Base-by-base conservation (phyloP, 164 flowering plant genomes). In the Houttuynia cordata region DNA sequence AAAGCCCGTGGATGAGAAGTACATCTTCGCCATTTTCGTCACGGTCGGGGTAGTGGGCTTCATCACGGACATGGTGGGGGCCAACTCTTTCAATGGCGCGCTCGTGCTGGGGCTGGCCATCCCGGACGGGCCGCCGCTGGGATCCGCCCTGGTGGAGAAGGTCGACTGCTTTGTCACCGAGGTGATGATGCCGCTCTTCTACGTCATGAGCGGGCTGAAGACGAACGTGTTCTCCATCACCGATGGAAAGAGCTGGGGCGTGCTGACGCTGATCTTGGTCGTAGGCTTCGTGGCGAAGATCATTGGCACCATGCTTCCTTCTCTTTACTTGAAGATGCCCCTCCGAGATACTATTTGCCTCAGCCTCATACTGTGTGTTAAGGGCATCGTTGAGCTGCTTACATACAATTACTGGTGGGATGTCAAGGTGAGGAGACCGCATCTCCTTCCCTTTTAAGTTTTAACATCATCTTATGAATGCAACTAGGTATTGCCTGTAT, bases 101-200 rank as follows among this genome's bases (percentile, higher is more conserved):
- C 23, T 82, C 15, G 73, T 83, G 79, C 47, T 83, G 0, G 96
- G 96, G 0, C 24, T 89, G 25, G 81, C 71, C 0, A 71, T 89
- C 0, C 96, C 94, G 0, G 83, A 82, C 51, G 93, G 96, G 7
- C 96, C 96, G 0, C 89, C 94, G 0, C 61, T 89, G 7, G 89
- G 93, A 3, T 47, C 89, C 8, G 75, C 81, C 3, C 61, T 89
- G 4, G 83, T 80, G 41, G 78, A 80, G 53, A 79, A 73, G 72
- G 63, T 68, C 8, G 91, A 86, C 66, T 70, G 78, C 1, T 15
- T 86, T 34, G 30, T 75, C 13, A 63, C 51, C 55, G 75, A 80
- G 24, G 0, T 89, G 56, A 34, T 89, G 0, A 66, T 84, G 82
- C 93, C 96, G 10, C 65, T 78, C 56, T 58, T 78, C 3, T 89